Base-by-base conservation (phyloP, 495 filamentous ascomycete genomes). In the Recurvomyces mirabilis region DNA sequence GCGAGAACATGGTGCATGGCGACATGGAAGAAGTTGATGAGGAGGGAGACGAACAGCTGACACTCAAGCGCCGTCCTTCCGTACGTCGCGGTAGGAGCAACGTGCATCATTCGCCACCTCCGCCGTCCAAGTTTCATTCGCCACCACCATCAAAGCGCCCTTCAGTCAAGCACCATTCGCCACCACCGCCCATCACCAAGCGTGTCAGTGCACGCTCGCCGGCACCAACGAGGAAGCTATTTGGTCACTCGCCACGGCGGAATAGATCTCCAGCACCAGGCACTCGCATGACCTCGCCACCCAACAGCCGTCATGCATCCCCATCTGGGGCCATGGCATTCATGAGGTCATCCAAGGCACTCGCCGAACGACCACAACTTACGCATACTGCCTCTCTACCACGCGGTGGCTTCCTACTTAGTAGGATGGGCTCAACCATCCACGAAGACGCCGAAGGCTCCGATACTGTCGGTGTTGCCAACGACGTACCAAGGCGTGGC, bases 201-300 rank as follows among this genome's bases (percentile, higher is more conserved):
- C 52, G 48, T 19, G n/a, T 6, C 35, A 37, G 33, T n/a, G 21
- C 50, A 6, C 46, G 43, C 22, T 48, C 47, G n/a, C 46, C 51
- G 15, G 43, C 55, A 24, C 70, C 75, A n/a, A 71, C 82, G 43
- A 78, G 74, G 42, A 78, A 76, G 15, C 68, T 79, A 14, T 79
- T 80, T 45, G 71, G 68, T 15, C 64, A 71, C 4, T 86, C 86
- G 19, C 83, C 85, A n/a, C 72, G 72, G 50, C 77, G 79, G 31
- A 63, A 78, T 32, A 74, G 73, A 19, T 84, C 80, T 10, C 80
- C 81, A 56, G 29, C 53, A 53, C 38, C 67, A 1, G 2, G n/a
- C 15, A 25, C 36, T 49, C 77, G 79, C 37, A 65, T 80, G 37
- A 75, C 75, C 17, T 84, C 81, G 13, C 81, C 81, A 18, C 70